Base-by-base conservation (phyloP, 495 filamentous ascomycete species). In the Haplographium delicatum region DNA sequence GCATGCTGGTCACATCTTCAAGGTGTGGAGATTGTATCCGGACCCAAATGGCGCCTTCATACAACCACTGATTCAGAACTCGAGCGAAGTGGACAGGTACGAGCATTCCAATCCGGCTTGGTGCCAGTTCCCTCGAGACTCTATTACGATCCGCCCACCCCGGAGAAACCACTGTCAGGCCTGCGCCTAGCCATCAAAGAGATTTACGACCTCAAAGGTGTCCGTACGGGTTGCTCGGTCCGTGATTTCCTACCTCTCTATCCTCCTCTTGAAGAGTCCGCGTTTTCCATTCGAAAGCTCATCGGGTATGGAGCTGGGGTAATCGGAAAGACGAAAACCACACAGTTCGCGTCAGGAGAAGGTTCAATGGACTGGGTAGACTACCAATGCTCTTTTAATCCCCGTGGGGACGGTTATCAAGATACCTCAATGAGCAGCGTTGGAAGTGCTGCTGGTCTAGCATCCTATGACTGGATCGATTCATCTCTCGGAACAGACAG, bases 141-240 rank as follows among this genome's bases (percentile, higher is more conserved):
- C 0, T 80, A 80, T 59, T 68, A 51, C 56, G 65, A 64, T 26
- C 62, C 57, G 27, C 70, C 65, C 0, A 46, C 57, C 1, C n/a
- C n/a, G n/a, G 45, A 57, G 1, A 64, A 67, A 53, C 74, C 73
- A 2, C 61, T 79, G 7, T 66, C 68, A 6, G 76, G 76, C 7
- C 53, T 69, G 4, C 68, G 81, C 0, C 53, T 81, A 1, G 76
- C 70, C 1, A 64, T 83, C 51, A 85, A 86, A 61, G 81, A 84
- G 50, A 75, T 79, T 39, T 79, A 72, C 62, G 65, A 76, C 20
- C 53, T 84, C 6, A 65, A 67, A 0, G 80, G 81, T 2, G 54
- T 79, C 0, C 68, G 70, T 41, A 75, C 70, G 0, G 71, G 71
- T 25, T 66, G 73, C 50, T 72, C 78, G 27, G 80, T 78, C 56